These are phyloP conservation scores for Solanum hybrid DNA, from an alignment of 305 asterid genomes.

Conservation along the genomic window DNA sequence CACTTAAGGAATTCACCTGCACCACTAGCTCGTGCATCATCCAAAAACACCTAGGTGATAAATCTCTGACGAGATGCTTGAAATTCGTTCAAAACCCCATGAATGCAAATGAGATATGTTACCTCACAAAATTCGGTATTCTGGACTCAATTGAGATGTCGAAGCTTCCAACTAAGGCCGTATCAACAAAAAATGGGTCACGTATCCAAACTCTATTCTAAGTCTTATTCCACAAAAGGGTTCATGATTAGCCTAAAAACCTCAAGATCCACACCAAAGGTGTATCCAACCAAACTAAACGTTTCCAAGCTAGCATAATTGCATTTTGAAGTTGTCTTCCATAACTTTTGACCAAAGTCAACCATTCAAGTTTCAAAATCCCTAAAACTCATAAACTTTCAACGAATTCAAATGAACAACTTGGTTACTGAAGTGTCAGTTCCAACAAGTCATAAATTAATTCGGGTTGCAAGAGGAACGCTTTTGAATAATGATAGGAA, in stretches of 20 bases:
- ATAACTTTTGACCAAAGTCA: background rate
- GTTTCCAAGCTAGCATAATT: background rate
- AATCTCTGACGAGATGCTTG: background rate
- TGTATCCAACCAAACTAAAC: background rate
- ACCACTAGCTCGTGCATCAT: background rate
- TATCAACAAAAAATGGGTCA: background rate
- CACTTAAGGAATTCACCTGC: background rate
- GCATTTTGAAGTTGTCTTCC: background rate
- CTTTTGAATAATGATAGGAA: background rate
- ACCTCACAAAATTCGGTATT: background rate
- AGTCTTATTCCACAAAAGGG: background rate
- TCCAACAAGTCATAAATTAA: background rate
- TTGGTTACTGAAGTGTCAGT: background rate
- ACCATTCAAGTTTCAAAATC: background rate
- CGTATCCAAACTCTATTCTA: background rate
- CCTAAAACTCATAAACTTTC: background rate
- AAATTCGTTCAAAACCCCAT: background rate
- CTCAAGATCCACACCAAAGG: background rate
- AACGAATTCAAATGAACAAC: background rate
- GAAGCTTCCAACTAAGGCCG: background rate
- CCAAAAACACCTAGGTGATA: background rate
- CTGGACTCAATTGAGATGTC: too few relatives aligned
- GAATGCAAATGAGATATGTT: background rate
- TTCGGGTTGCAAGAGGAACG: background rate
- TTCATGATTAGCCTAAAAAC: background rate